phyloP scores from a whole-genome alignment of 2,329 filamentous ascomycete genomes.

The Fusarium sp. region DNA sequence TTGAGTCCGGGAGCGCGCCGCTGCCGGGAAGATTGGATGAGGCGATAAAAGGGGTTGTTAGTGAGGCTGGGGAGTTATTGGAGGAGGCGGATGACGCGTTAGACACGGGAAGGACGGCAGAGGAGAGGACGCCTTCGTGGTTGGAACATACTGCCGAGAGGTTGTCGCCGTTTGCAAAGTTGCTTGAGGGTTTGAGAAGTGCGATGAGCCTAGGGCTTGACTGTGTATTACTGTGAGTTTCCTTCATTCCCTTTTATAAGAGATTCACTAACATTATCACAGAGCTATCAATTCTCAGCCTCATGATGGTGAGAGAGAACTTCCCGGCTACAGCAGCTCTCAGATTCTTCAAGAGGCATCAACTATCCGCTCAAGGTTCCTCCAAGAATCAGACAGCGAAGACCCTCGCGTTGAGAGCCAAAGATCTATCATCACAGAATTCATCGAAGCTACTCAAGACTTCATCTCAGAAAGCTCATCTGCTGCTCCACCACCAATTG shows the following conservation, averaged over 20 bases:
- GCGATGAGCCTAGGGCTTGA: constrained; percentile 44
- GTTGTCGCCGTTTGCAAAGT: constrained; percentile 29
- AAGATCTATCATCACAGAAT: constrained; percentile 30
- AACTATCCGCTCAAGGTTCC: constrained; percentile 34
- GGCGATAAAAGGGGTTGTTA: constrained; percentile 35
- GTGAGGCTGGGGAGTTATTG: constrained; percentile 30
- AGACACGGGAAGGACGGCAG: constrained; percentile 15
- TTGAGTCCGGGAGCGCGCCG: constrained; percentile 22
- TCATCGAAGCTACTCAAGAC: constrained; percentile 41
- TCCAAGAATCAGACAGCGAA: constrained; percentile 34
- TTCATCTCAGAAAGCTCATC: constrained; percentile 42
- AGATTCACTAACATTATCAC: constrained; percentile 3
- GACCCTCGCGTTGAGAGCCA: constrained; percentile 37
- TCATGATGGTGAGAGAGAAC: constrained; percentile 28
- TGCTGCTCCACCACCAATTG: constrained; percentile 19
- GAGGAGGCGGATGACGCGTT: constrained; percentile 43
- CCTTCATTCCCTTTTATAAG: accelerated
- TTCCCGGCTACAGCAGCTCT: constrained; percentile 45
- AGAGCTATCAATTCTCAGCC: constrained; percentile 43
- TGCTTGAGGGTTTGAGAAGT: constrained; percentile 38
- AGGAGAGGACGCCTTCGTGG: constrained; percentile 32
- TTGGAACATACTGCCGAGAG: constrained; percentile 43
- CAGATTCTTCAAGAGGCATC: constrained; percentile 45
- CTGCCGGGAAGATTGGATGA: constrained; percentile 25
- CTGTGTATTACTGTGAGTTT: constrained; percentile 36